Evolutionary conservation across 345 rosid genomes (phyloP).

Genomic region (Eucalyptus coolabah): DNA sequence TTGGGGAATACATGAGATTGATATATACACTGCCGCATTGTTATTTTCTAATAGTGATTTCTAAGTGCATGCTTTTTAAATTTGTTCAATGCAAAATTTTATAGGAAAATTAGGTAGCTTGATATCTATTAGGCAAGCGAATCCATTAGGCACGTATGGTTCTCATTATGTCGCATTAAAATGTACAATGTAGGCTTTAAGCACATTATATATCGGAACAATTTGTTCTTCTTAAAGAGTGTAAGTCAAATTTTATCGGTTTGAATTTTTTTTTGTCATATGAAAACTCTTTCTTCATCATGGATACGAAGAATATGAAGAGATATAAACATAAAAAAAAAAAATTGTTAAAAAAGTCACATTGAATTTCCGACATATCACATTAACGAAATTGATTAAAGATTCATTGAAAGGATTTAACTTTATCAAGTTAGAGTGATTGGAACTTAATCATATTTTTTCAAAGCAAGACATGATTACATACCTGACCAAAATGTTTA

Average conservation of each 20-base stretch:
- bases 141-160: background rate
- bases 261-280: background rate
- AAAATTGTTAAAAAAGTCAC: background rate
- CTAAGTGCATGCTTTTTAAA: background rate
- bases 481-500: background rate
- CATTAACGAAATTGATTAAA: background rate
- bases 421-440: background rate
- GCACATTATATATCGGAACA: background rate
- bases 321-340: background rate
- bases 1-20: background rate
- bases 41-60: background rate
- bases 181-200: background rate
- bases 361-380: accelerated
- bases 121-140: background rate
- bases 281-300: background rate
- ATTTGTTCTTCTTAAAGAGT: background rate
- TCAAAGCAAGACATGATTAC: accelerated
- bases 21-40: background rate
- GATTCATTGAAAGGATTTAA: background rate
- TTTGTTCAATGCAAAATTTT: too few relatives aligned
- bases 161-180: background rate
- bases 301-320: background rate
- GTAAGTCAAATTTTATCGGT: accelerated
- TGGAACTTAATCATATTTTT: background rate
- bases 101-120: background rate